These are phyloP conservation scores for Uronychia binucleata DNA, from an alignment of 73 alveolate species.

Conservation along the genomic window DNA sequence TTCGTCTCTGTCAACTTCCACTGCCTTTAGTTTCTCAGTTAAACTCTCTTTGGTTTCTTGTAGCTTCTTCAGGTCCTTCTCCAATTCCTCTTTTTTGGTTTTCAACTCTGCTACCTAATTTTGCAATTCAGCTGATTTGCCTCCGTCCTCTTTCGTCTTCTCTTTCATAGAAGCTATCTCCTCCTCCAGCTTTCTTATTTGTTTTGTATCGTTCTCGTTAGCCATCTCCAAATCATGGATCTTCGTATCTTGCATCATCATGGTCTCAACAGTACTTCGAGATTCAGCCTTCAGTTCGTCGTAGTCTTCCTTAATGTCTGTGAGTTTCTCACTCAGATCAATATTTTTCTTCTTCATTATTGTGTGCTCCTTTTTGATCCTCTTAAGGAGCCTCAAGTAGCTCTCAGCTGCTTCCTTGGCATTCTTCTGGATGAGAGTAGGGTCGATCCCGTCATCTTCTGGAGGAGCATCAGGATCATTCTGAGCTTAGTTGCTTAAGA, in stretches of 20 bases:
- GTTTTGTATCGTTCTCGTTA: background rate
- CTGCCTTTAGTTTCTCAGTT: background rate
- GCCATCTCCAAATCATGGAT: background rate
- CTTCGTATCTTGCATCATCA: constrained; percentile 24
- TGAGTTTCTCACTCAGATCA: constrained; percentile 5
- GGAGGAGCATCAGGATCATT: no score
- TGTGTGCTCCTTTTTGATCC: constrained; percentile 25
- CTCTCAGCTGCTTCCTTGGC: constrained; percentile 40
- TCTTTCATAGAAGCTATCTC: background rate
- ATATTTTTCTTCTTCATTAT: constrained; percentile 8
- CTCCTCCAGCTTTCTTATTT: background rate
- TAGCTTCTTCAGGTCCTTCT: background rate
- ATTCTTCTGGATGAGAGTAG: constrained; percentile 11
- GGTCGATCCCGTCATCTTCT: background rate
- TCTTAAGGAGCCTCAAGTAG: constrained; percentile 30
- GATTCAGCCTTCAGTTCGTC: constrained; percentile 27
- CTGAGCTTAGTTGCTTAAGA: no score
- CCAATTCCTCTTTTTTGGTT: background rate
- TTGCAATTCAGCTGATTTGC: background rate
- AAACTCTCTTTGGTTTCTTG: no score
- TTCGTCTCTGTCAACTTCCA: background rate
- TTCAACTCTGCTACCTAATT: background rate
- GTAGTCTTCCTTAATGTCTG: constrained; percentile 29
- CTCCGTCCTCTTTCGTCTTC: background rate
- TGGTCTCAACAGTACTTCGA: constrained; percentile 24